Conservation (phyloP, 75 land plant species). For the Adiantum capillusveneris region DNA sequence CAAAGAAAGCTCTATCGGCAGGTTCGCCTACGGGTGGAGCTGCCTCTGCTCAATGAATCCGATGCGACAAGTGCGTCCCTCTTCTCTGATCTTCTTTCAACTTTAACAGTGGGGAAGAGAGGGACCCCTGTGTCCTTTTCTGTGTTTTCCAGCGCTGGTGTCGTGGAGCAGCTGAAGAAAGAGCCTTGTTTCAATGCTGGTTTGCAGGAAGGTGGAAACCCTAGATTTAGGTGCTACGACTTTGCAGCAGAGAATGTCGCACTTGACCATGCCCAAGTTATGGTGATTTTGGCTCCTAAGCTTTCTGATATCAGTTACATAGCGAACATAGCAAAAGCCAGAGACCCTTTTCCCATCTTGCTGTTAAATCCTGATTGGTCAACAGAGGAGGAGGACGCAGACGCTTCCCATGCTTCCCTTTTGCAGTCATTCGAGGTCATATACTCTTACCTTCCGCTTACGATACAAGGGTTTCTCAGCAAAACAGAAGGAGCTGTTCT, state of each 20-base stretch:
- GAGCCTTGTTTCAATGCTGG: neutral
- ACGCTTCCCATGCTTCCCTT: conserved; percentile 12
- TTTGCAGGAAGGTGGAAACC: too few species aligned
- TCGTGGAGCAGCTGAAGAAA: neutral
- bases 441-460: conserved; percentile 76
- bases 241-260: neutral
- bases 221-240: neutral
- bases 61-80: conserved; percentile 39
- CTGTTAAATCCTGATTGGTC: conserved; percentile 80
- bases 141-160: conserved; percentile 33
- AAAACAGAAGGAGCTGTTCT: conserved; percentile 69
- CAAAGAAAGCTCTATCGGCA: conserved; percentile 54
- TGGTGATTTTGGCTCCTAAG: conserved; percentile 50
- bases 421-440: conserved; percentile 67
- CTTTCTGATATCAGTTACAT: conserved; percentile 11
- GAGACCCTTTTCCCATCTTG: conserved; percentile 55
- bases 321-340: conserved; percentile 19
- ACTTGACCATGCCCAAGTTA: conserved; percentile 29
- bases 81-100: conserved; percentile 44
- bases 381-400: conserved; percentile 51
- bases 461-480: conserved; percentile 66
- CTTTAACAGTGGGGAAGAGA: conserved; percentile 32
- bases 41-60: conserved; percentile 77
- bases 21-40: conserved; percentile 55
- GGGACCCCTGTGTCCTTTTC: conserved; percentile 14